phyloP scores from a whole-genome alignment of 148 eudicot genomes.

The Nepenthes gracilis region DNA sequence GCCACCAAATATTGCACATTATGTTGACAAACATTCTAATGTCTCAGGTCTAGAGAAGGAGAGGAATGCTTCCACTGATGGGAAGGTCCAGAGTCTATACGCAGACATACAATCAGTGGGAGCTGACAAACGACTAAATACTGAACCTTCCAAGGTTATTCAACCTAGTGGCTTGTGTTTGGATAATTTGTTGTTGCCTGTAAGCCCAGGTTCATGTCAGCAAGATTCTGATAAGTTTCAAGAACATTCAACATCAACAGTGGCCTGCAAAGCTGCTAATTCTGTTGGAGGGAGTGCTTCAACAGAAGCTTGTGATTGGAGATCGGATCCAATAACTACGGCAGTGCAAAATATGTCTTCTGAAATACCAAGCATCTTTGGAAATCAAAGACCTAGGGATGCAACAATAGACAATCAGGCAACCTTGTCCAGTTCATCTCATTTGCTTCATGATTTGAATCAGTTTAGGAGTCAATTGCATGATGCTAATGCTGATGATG shows the following conservation, averaged over 20 bases:
- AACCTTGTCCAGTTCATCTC: conserved; percentile 24
- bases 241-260: conserved; percentile 22
- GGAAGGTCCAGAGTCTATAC: conserved; percentile 19
- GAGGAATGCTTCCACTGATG: conserved; percentile 15
- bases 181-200: conserved; percentile 19
- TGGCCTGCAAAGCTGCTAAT: conserved; percentile 14
- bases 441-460: conserved; percentile 23
- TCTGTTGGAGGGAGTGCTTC: conserved; percentile 12
- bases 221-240: conserved; percentile 19
- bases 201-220: conserved; percentile 14
- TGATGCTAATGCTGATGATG: conserved; percentile 19
- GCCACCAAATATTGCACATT: conserved; percentile 8
- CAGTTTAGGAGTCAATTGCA: conserved; percentile 22
- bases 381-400: conserved; percentile 46
- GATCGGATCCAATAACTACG: conserved; percentile 18
- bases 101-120: conserved; percentile 29
- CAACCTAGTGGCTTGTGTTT: conserved; percentile 19
- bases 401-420: conserved; percentile 36
- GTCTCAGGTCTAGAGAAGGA: conserved; percentile 18
- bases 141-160: conserved; percentile 16
- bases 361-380: conserved; percentile 46
- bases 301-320: conserved; percentile 17
- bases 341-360: conserved; percentile 22
- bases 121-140: conserved; percentile 17
- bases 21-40: conserved; percentile 16